Evolutionary conservation across 441 rosid species (phyloP).

Genomic region (Pelargonium fulgidum): DNA sequence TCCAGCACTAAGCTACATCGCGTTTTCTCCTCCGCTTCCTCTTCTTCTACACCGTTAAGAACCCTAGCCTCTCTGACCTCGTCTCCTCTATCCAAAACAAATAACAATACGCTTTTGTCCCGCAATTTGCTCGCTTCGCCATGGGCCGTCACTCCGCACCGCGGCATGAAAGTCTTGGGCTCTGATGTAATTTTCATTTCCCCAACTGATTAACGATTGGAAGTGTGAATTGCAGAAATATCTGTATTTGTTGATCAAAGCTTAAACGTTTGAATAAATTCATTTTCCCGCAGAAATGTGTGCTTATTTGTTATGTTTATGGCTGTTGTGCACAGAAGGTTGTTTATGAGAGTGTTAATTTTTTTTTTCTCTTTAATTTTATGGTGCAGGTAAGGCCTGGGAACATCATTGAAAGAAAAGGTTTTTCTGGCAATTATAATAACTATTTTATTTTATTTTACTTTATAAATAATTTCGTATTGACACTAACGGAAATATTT

Average conservation of each 20-base stretch:
- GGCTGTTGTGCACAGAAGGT: background rate
- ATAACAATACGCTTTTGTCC: too few species aligned
- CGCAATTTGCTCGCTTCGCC: background rate
- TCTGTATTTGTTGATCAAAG: background rate
- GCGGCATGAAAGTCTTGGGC: background rate
- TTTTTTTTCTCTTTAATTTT: background rate
- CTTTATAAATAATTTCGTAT: background rate
- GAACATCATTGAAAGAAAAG: conserved; percentile 81
- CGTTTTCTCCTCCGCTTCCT: too few species aligned
- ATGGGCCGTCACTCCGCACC: background rate
- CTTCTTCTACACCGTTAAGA: too few species aligned
- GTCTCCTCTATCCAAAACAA: too few species aligned
- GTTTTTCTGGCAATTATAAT: conserved; percentile 22
- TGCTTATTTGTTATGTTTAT: background rate
- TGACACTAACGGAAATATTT: conserved; percentile 14
- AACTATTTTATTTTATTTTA: background rate
- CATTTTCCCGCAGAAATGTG: background rate
- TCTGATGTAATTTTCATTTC: background rate
- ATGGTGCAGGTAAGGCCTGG: conserved; percentile 65
- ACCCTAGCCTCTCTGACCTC: too few species aligned
- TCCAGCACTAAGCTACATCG: too few species aligned
- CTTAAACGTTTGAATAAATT: background rate
- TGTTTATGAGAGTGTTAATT: background rate
- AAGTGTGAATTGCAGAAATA: background rate
- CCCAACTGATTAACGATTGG: background rate